Evolutionary conservation across 495 filamentous ascomycete genomes (phyloP).

Genomic region (Pyronema domesticum): DNA sequence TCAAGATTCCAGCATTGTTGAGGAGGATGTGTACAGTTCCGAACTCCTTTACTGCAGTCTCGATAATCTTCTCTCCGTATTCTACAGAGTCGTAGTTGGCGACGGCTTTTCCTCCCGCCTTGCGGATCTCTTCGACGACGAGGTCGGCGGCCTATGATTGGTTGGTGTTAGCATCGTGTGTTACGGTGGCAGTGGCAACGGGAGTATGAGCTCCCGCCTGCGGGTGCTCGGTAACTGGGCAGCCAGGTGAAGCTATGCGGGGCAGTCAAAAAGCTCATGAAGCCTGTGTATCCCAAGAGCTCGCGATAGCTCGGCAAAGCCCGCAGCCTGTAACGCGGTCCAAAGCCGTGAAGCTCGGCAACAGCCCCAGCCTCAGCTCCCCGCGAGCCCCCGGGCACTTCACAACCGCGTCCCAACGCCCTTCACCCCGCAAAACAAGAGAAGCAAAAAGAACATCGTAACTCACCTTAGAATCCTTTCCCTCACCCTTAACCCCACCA

Average conservation of each 20-base stretch:
- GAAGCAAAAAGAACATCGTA: not conserved
- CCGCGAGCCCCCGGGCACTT: too few species aligned
- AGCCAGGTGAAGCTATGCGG: too few species aligned
- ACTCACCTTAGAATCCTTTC: conserved; percentile 63
- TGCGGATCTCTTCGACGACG: conserved; percentile 85
- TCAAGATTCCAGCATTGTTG: conserved; percentile 95
- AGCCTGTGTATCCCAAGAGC: too few species aligned
- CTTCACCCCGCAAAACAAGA: not conserved
- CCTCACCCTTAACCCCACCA: conserved; percentile 86
- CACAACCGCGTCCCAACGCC: not conserved
- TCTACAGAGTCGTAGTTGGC: conserved; percentile 97
- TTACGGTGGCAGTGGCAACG: not conserved
- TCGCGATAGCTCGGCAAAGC: too few species aligned
- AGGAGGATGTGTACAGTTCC: conserved; percentile 87
- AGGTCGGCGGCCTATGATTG: conserved; percentile 65
- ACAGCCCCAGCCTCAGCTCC: too few species aligned
- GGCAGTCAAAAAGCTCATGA: too few species aligned
- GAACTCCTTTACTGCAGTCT: conserved; percentile 82
- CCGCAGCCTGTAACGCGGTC: not conserved
- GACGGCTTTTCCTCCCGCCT: conserved; percentile 85
- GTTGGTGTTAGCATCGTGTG: not conserved
- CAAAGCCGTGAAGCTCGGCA: not conserved
- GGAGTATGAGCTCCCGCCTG: too few species aligned
- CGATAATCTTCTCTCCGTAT: conserved; percentile 86
- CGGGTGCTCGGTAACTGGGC: too few species aligned